Evolutionary conservation across 2,329 filamentous ascomycete species (phyloP).

Genomic region (Westerdykella aurantiaca): DNA sequence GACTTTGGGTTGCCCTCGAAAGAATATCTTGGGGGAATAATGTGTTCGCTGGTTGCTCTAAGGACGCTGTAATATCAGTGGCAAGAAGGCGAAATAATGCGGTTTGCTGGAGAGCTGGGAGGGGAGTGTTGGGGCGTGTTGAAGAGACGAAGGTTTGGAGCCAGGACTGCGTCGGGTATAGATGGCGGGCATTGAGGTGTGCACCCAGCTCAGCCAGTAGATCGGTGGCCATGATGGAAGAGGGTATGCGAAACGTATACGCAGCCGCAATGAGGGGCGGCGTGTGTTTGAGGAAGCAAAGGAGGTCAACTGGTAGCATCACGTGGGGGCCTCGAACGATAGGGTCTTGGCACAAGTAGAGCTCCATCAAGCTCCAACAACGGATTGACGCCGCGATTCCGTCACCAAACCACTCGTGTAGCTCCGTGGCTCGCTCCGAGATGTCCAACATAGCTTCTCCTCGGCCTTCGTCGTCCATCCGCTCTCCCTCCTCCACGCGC

Average conservation of each 20-base stretch:
- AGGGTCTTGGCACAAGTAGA: neutral
- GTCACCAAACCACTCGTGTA: no score
- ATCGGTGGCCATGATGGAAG: constrained; percentile 18
- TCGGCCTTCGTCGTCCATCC: constrained; percentile 53
- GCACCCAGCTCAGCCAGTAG: constrained; percentile 38
- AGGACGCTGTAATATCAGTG: constrained; percentile 64
- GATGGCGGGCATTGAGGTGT: constrained; percentile 53
- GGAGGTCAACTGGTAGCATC: no score
- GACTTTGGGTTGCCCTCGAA: constrained; percentile 52
- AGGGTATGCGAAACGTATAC: neutral
- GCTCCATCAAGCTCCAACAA: neutral
- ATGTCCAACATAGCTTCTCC: constrained; percentile 59
- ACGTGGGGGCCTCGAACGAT: no score
- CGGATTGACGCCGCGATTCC: neutral
- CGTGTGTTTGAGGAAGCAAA: no score
- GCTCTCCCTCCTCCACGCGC: constrained; percentile 69
- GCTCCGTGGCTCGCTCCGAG: constrained; percentile 3
- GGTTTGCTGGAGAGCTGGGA: constrained; percentile 70
- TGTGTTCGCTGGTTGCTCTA: constrained; percentile 40
- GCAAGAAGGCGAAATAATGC: constrained; percentile 74
- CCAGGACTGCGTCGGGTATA: constrained; percentile 56
- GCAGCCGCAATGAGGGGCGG: neutral
- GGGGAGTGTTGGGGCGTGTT: constrained; percentile 52
- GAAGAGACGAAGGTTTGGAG: constrained; percentile 57
- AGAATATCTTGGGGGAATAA: constrained; percentile 55